phyloP scores from a whole-genome alignment of 352 stramenopile species.

The Globisporangium echinulatum region DNA sequence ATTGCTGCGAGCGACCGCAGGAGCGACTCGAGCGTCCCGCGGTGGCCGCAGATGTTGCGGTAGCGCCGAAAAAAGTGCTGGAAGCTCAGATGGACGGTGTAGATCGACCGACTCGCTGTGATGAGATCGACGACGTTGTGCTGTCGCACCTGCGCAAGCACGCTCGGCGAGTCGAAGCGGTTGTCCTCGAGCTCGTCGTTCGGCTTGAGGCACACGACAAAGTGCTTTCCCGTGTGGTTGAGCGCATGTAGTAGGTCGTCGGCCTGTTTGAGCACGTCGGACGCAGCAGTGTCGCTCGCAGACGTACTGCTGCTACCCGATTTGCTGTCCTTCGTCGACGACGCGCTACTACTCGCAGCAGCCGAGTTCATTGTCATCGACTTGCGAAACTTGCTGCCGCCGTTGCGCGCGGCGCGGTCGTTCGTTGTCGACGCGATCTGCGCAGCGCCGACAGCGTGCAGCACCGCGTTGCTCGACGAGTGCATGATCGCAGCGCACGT shows the following conservation, averaged over 20 bases:
- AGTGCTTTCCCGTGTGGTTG: conserved; percentile 74
- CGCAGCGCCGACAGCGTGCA: conserved; percentile 58
- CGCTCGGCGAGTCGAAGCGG: conserved; percentile 59
- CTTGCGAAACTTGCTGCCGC: conserved; percentile 29
- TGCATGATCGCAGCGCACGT: conserved; percentile 83
- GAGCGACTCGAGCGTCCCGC: conserved; percentile 65
- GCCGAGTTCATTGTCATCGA: conserved; percentile 23
- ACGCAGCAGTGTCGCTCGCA: conserved; percentile 31
- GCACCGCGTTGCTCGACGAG: conserved; percentile 72
- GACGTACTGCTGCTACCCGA: no score
- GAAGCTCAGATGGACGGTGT: conserved; percentile 68
- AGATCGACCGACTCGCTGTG: conserved; percentile 62
- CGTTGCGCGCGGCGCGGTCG: conserved; percentile 24
- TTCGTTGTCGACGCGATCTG: conserved; percentile 55
- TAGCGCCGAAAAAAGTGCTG: conserved; percentile 79
- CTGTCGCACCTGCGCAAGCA: conserved; percentile 66
- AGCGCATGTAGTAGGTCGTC: conserved; percentile 63
- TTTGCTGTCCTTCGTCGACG: conserved; percentile 2
- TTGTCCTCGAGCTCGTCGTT: conserved; percentile 55
- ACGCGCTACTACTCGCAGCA: conserved; percentile 22
- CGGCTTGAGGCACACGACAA: conserved; percentile 78
- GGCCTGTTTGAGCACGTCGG: conserved; percentile 58
- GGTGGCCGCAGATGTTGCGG: conserved; percentile 76
- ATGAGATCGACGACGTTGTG: conserved; percentile 71
- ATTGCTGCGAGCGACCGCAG: conserved; percentile 73